Base-by-base conservation (phyloP, 768 basidiomycete genomes). In the Lactarius indigo region DNA sequence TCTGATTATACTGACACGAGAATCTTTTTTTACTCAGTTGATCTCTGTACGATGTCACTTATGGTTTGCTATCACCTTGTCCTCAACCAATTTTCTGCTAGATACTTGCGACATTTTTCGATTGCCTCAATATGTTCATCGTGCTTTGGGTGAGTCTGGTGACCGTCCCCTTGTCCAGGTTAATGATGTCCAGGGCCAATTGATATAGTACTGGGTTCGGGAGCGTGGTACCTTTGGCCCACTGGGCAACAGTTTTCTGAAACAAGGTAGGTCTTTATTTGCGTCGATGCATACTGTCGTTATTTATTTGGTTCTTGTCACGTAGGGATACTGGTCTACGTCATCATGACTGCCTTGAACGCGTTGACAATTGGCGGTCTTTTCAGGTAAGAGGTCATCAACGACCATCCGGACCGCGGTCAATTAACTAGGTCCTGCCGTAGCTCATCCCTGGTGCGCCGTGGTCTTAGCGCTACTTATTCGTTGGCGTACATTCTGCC, bases 281-380 rank as follows among this genome's bases (percentile, higher is more conserved):
- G 13, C 59, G 26, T 35, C 35, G 42, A 47, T 12, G 47, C 47
- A 12, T 15, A 58, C 30, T 18, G 28, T 28, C 39, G 31, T 39
- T 18, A 52, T 35, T 56, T 15, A 60, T 44, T 9, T 65, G 5
- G 12, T 26, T 18, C 33, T 55, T 39, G 54, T 42, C 63, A 50
- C 28, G 30, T 31, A 71, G 70, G 69, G 47, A 28, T 70, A 15
- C 18, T 63, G 18, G 64, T 65, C 59, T 71, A 66, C 59, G 54
- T 64, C 42, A 52, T 63, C 17, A 71, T 70, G 63, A 65, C 65
- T 5, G 33, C 18, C 37, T 28, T 70, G 42, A 71, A 71, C 28
- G 55, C 59, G 4, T 39, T 70, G 47, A 61, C 70, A 5, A 60
- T 66, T n/a, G 59, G 54, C 28, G 59, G 60, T 20, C 70, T 64